Evolutionary conservation across 257 asterid species (phyloP).

Genomic region (Ehretia macrophylla): DNA sequence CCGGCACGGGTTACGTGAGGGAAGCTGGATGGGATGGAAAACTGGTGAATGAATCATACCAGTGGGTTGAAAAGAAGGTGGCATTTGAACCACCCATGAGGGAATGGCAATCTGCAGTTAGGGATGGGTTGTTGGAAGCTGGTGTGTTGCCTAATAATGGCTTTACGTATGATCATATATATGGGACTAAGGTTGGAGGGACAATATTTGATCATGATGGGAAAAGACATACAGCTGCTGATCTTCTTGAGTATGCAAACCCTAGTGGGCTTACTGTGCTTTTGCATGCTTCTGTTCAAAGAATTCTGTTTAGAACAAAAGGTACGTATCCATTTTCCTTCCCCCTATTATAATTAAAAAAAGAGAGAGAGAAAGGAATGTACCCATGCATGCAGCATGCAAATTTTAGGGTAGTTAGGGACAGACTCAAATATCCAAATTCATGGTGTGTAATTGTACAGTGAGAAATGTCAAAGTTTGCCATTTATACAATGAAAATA

Average conservation of each 20-base stretch:
- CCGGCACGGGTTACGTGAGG: conserved; percentile 30
- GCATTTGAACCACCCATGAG: conserved; percentile 56
- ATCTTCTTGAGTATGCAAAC: conserved; percentile 59
- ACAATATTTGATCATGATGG: conserved; percentile 56
- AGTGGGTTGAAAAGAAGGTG: conserved; percentile 69
- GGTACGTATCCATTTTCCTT: conserved; percentile 35
- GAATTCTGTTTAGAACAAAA: conserved; percentile 41
- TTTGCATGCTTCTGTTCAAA: conserved; percentile 66
- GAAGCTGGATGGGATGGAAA: conserved; percentile 49
- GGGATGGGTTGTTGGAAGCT: conserved; percentile 51
- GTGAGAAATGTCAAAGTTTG: too few relatives aligned
- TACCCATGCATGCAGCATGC: too few relatives aligned
- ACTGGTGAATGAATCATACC: conserved; percentile 52
- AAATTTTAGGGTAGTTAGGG: too few relatives aligned
- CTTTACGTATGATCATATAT: conserved; percentile 64
- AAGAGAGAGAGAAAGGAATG: not conserved
- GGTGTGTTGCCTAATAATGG: conserved; percentile 64
- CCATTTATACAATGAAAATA: too few relatives aligned
- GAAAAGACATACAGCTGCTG: conserved; percentile 72
- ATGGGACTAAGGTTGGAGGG: conserved; percentile 77
- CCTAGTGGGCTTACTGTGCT: conserved; percentile 53
- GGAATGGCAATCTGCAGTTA: conserved; percentile 75
- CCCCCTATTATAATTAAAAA: not conserved
- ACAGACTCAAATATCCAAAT: too few relatives aligned
- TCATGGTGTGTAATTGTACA: too few relatives aligned